A percentile compares a stretch with the other conserved stretches of the same genome.
phyloP scores from a whole-genome alignment of 352 stramenopile genomes.

The Phytophthora melonis region DNA sequence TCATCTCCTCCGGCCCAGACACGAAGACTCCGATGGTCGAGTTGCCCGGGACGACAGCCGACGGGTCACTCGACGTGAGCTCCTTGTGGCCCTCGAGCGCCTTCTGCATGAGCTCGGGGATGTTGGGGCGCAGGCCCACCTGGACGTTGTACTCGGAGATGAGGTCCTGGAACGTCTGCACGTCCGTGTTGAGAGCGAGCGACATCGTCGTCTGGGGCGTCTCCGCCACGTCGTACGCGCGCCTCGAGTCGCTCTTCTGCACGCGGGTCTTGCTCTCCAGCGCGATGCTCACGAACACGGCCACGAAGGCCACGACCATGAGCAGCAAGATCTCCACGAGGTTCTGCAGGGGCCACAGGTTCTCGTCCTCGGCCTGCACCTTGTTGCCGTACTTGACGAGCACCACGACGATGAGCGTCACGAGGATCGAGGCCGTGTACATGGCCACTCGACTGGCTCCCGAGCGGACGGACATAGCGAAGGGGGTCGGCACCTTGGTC shows the following conservation, averaged over 20 bases:
- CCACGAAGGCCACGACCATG: slow-evolving; percentile 17
- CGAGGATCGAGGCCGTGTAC: slow-evolving; percentile 35
- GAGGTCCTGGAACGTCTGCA: slow-evolving; percentile 33
- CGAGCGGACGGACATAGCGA: slow-evolving; percentile 41
- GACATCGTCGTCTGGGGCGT: slow-evolving; percentile 21
- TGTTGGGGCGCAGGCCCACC: slow-evolving; percentile 37
- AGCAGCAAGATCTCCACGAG: slow-evolving; percentile 49
- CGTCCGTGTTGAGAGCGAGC: slow-evolving; percentile 6
- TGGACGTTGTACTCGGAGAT: slow-evolving; percentile 39
- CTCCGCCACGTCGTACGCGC: slow-evolving; percentile 4
- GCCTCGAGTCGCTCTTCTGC: background rate
- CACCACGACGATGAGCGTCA: slow-evolving; percentile 35
- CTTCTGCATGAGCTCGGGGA: slow-evolving; percentile 38
- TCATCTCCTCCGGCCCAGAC: slow-evolving; percentile 47
- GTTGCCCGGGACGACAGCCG: slow-evolving; percentile 9
- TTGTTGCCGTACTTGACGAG: slow-evolving; percentile 40
- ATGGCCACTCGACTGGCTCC: slow-evolving; percentile 28
- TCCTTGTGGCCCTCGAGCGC: slow-evolving; percentile 29
- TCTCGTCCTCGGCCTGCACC: slow-evolving; percentile 32
- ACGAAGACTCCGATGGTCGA: slow-evolving; percentile 50
- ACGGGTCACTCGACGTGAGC: background rate
- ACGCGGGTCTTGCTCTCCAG: slow-evolving; percentile 18
- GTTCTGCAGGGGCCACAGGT: slow-evolving; percentile 58
- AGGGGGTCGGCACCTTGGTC: slow-evolving; percentile 30
- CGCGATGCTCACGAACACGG: slow-evolving; percentile 13